Percentiles rank a stretch among this genome's conserved stretches.
Conservation (phyloP, 768 basidiomycete species). For the Tylopilus plumbeoviolaceoides region DNA sequence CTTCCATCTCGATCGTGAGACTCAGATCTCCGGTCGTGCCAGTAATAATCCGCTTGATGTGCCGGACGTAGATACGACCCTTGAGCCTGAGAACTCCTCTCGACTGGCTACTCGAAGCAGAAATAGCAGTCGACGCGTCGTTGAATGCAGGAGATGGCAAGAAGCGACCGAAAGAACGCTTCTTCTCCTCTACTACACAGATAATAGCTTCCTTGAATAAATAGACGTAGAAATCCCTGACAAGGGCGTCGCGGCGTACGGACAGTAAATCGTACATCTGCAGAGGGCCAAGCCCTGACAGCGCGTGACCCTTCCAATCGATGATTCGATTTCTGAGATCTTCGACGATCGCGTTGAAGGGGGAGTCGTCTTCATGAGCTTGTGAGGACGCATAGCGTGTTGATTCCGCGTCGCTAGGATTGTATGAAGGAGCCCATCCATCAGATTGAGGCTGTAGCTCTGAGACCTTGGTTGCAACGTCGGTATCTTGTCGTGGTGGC, state of each 20-base stretch:
- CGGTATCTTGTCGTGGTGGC: slow-evolving; percentile 23
- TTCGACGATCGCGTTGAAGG: slow-evolving; percentile 80
- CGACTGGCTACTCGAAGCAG: slow-evolving; percentile 29
- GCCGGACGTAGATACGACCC: slow-evolving; percentile 92
- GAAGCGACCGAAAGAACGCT: slow-evolving; percentile 71
- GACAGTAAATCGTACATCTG: slow-evolving; percentile 91
- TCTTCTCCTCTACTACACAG: slow-evolving; percentile 96
- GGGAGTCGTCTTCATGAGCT: slow-evolving; percentile 56
- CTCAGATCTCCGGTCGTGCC: slow-evolving; percentile 83
- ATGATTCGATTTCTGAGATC: slow-evolving; percentile 88
- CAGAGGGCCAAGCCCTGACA: slow-evolving; percentile 82
- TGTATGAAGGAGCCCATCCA: slow-evolving; percentile 26
- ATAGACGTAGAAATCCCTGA: slow-evolving; percentile 94
- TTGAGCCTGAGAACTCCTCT: slow-evolving; percentile 84
- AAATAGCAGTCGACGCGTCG: slow-evolving; percentile 44
- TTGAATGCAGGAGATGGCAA: slow-evolving; percentile 60
- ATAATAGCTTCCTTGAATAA: slow-evolving; percentile 97
- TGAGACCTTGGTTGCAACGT: slow-evolving; percentile 5
- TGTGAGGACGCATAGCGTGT: slow-evolving; percentile 29
- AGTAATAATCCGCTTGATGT: slow-evolving; percentile 87
- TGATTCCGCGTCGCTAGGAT: slow-evolving; percentile 26
- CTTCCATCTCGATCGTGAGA: slow-evolving; percentile 97
- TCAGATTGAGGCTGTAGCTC: slow-evolving; percentile 24
- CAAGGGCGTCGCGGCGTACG: slow-evolving; percentile 83
- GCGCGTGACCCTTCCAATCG: slow-evolving; percentile 94